phyloP scores from a whole-genome alignment of 305 asterid genomes.

The Fraxinus xanthoxyloides region DNA sequence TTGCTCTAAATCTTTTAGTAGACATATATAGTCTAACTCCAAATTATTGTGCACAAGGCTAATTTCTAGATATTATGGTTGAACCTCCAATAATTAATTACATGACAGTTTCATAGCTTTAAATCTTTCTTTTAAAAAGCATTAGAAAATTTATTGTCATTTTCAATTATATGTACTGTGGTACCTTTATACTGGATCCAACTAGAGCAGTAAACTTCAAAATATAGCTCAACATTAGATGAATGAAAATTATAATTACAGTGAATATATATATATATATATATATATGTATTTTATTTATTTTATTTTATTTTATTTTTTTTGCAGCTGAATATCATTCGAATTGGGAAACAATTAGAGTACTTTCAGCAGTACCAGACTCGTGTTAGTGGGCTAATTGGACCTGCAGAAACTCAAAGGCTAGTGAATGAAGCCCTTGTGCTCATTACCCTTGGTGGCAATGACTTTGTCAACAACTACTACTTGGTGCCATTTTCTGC shows the following conservation, averaged over 20 bases:
- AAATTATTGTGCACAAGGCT: neutral
- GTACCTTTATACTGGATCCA: neutral
- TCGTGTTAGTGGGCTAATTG: slow-evolving; percentile 47
- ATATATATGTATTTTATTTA: too few species aligned
- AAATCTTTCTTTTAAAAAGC: slow-evolving; percentile 9
- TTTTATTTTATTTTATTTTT: neutral
- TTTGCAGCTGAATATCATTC: slow-evolving; percentile 60
- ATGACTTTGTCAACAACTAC: slow-evolving; percentile 75
- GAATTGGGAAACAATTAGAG: slow-evolving; percentile 58
- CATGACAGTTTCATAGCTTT: neutral
- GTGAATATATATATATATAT: neutral
- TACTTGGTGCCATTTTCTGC: slow-evolving; percentile 65
- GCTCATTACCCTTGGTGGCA: slow-evolving; percentile 74
- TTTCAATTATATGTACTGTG: neutral
- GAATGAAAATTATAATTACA: neutral
- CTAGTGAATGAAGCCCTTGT: slow-evolving; percentile 64
- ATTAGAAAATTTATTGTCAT: neutral
- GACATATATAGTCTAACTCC: neutral
- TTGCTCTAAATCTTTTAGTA: neutral
- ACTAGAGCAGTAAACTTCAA: neutral
- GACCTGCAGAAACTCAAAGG: slow-evolving; percentile 37
- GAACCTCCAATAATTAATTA: neutral
- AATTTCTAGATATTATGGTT: neutral
- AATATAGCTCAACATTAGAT: neutral
- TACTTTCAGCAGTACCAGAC: slow-evolving; percentile 62